Base-by-base conservation (phyloP, 192 early-diverging fungal species). In the Dispira parvispora region DNA sequence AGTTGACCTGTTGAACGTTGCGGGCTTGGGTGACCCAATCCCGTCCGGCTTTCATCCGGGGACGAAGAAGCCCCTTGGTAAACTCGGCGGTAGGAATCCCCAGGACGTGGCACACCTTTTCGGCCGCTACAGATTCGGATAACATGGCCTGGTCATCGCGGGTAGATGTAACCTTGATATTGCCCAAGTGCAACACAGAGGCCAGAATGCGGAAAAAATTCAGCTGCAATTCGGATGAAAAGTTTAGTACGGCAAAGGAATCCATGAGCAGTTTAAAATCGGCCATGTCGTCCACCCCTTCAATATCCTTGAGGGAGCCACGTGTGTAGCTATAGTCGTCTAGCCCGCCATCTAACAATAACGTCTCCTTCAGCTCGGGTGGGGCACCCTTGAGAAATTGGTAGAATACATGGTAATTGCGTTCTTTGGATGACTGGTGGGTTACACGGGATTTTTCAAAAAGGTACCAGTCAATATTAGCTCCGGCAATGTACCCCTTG, bases 371-470 rank as follows among this genome's bases (percentile, higher is more conserved):
- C 20, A 86, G 66, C 43, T 84, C 83, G 27, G 77, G 64, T 9
- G 80, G 65, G 14, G 86, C 91, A 18, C 90, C 91, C 65, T 87
- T 91, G 70, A 99, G 73, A n/a, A 99, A 73, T 73, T 99, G 96
- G 75, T 99, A 99, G 72, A 97, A 99, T 23, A 99, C 78, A 68
- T 99, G 96, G 65, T 94, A 99, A 69, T 92, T 96, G 67, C 96
- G 75, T 73, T 99, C 96, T 52, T 88, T 87, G 12, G 82, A 66
- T 5, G 90, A 87, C 72, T 94, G 96, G 66, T 85, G 87, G 13
- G 94, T 94, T 1, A 99, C 92, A 43, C 96, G 80, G 14, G 94
- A 94, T 72, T 97, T 99, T 71, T 99, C 96, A 47, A 99, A 78
- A 43, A 99, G 79, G 69, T 99, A 99, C 74, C 93, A 81, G 66